Conservation (phyloP, 2,329 filamentous ascomycete species). For the Pseudogymnoascus sp. region DNA sequence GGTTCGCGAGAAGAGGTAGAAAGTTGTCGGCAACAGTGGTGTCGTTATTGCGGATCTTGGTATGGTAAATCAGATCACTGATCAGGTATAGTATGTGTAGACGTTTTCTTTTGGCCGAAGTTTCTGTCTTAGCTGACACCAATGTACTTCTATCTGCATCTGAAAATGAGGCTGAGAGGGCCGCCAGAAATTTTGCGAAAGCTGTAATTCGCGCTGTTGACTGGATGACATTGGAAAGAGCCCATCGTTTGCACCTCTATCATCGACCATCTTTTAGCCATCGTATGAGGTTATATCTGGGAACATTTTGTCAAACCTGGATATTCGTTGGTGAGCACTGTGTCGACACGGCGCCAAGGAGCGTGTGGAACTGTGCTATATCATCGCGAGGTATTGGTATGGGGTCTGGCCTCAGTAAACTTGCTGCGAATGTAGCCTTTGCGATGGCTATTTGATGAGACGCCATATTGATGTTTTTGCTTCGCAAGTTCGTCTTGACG, state of each 20-base stretch:
- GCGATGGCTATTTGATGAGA: constrained; percentile 68
- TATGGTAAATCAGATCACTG: constrained; percentile 71
- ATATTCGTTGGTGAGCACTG: constrained; percentile 75
- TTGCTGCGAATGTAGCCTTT: constrained; percentile 69
- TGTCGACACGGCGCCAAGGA: constrained; percentile 57
- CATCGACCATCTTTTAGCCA: constrained; percentile 32
- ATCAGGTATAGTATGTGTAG: constrained; percentile 72
- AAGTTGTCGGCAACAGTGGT: constrained; percentile 49
- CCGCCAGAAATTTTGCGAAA: constrained; percentile 68
- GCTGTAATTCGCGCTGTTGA: constrained; percentile 60
- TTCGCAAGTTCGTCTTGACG: neutral
- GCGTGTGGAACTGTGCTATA: constrained; percentile 61
- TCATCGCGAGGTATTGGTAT: constrained; percentile 59
- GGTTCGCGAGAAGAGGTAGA: constrained; percentile 51
- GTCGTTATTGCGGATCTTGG: constrained; percentile 44
- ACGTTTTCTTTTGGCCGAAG: constrained; percentile 59
- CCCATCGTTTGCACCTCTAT: constrained; percentile 86
- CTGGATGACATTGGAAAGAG: constrained; percentile 62
- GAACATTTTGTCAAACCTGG: constrained; percentile 61
- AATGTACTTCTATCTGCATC: constrained; percentile 13
- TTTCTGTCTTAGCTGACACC: constrained; percentile 32
- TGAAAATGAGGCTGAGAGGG: constrained; percentile 26
- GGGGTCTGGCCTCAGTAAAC: constrained; percentile 69
- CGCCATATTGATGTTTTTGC: constrained; percentile 42
- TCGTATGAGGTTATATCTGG: constrained; percentile 25